Percentiles rank a stretch among this genome's conserved stretches.
phyloP scores from a whole-genome alignment of 2,329 filamentous ascomycete species.

The Aspergillus uvarum region DNA sequence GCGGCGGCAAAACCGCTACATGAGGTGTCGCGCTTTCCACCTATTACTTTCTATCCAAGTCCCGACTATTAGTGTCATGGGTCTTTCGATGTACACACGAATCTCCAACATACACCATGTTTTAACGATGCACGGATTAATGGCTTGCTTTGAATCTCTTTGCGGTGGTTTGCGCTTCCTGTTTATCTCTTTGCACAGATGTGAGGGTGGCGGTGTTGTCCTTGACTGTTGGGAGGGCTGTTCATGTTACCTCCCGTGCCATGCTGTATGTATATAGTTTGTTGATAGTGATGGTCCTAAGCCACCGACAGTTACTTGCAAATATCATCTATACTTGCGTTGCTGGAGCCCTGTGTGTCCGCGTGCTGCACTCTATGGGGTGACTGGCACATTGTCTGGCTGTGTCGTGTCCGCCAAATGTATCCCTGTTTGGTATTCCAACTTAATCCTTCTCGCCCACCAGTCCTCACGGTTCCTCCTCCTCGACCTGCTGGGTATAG shows the following conservation, averaged over 20 bases:
- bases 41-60: not conserved
- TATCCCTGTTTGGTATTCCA: not conserved
- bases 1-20: slow-evolving; percentile 67
- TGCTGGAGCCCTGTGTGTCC: not conserved
- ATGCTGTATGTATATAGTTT: slow-evolving; percentile 4
- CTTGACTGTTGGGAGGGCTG: not conserved
- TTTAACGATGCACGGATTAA: slow-evolving; percentile 13
- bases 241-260: not conserved
- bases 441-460: not conserved
- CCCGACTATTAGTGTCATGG: slow-evolving; percentile 1
- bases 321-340: slow-evolving; percentile 1
- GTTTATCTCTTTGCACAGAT: slow-evolving; percentile 3
- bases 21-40: slow-evolving; percentile 20
- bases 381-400: no score
- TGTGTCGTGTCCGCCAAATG: no score
- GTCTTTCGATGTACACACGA: slow-evolving; percentile 17
- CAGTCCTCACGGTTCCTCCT: not conserved
- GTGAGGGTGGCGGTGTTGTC: slow-evolving; percentile 14
- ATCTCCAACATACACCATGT: slow-evolving; percentile 18
- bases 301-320: not conserved
- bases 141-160: slow-evolving; percentile 4
- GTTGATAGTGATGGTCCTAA: slow-evolving; percentile 1
- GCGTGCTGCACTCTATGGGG: not conserved
- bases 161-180: slow-evolving; percentile 9
- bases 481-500: slow-evolving; percentile 16